Conservation (phyloP, 768 basidiomycete genomes). For the Mycena maculata region DNA sequence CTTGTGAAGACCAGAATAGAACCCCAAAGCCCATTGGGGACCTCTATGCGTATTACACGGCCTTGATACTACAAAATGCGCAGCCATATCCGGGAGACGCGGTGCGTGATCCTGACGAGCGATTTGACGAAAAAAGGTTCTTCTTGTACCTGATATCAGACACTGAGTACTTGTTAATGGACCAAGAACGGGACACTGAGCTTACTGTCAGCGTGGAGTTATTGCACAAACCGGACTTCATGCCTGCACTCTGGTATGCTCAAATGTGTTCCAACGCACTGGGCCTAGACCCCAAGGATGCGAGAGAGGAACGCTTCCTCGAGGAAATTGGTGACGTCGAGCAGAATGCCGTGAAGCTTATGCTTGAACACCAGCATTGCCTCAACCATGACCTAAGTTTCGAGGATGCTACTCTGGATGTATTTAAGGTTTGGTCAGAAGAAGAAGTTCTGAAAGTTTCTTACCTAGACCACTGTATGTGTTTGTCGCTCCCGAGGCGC, state of each 20-base stretch:
- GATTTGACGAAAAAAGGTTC: not conserved
- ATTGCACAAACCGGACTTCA: not conserved
- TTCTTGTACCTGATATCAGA: too few relatives aligned
- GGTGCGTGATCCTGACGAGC: not conserved
- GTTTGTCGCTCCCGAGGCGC: not conserved
- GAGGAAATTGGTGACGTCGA: not conserved
- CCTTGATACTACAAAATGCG: not conserved
- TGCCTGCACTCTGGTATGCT: not conserved
- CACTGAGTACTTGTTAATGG: not conserved
- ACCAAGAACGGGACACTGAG: not conserved
- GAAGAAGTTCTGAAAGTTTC: not conserved
- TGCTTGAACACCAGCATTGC: too few relatives aligned
- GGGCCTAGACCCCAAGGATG: not conserved
- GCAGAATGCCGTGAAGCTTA: not conserved
- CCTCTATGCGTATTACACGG: too few relatives aligned
- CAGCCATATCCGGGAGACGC: conserved; percentile 3
- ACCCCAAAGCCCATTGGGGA: not conserved
- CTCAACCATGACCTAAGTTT: not conserved
- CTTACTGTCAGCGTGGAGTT: not conserved
- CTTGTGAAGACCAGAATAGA: not conserved
- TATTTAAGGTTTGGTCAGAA: not conserved
- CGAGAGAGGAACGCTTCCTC: not conserved
- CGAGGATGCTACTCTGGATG: not conserved
- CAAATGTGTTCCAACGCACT: not conserved
- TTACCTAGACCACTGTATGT: not conserved